Base-by-base conservation (phyloP, 164 flowering plant genomes). In the Vitis vinifera region DNA sequence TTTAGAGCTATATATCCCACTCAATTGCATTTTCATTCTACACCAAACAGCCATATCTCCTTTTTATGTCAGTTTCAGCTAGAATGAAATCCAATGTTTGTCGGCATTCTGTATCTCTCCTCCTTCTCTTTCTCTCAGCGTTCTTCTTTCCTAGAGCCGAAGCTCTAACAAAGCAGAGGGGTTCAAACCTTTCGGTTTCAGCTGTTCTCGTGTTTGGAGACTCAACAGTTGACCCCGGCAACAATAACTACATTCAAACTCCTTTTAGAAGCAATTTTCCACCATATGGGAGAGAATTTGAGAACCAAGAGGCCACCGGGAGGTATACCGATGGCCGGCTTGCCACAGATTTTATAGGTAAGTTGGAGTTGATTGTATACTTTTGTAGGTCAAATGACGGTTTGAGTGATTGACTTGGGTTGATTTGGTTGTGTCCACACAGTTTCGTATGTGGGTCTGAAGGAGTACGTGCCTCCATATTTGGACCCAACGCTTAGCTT, bases 181-280 rank as follows among this genome's bases (percentile, higher is more conserved):
- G 66, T 48, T 58, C 8, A 44, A 81, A 78, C 66, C 72, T 51
- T 12, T 71, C 83, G 0, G 23, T 78, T 12, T 11, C 85, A 0
- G 85, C 92, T 4, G 19, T 87, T 30, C 72, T 78, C 1, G 87
- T 88, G 51, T 91, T 91, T 16, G 97, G 97, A 11, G 97, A 91
- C 73, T 91, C 97, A 2, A 86, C 87, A 0, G 88, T 81, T 10
- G 97, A 91, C 66, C 82, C 97, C 0, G 97, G 97, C 5, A 91
- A 91, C 75, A 91, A 91, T 29, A 86, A 91, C 69, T 79, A 70
- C 62, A 30, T 89, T 0, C 7, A 8, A 0, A 89, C 92, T 1
- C 0, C 48, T 2, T 61, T 85, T 51, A 81, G 63, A 72, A 66
- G 86, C 64, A 83, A 91, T 57, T 88, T 88, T 55, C 81, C 79